A percentile compares a stretch with the other conserved stretches of the same genome.
phyloP scores from a whole-genome alignment of 768 basidiomycete genomes.

The Tricholoma saponaceum region DNA sequence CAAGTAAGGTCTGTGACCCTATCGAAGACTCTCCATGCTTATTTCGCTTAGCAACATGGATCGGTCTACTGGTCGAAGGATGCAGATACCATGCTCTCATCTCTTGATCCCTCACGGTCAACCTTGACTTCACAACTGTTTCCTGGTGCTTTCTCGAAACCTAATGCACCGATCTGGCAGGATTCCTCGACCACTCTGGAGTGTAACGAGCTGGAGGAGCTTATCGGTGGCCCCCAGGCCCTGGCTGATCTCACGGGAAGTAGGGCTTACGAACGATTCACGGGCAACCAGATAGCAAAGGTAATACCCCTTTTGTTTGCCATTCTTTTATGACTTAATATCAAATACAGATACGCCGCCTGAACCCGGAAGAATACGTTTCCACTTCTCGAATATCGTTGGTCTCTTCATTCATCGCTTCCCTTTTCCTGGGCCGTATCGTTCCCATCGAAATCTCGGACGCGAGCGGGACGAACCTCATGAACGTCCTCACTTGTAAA shows the following conservation, averaged over 20 bases:
- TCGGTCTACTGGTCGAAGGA: slow-evolving; percentile 76
- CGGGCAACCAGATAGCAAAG: slow-evolving; percentile 78
- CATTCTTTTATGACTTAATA: neutral
- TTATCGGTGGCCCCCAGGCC: slow-evolving; percentile 64
- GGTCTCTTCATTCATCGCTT: slow-evolving; percentile 80
- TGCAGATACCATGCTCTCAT: slow-evolving; percentile 47
- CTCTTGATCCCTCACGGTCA: slow-evolving; percentile 42
- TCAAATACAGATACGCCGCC: slow-evolving; percentile 47
- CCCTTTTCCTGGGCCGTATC: slow-evolving; percentile 73
- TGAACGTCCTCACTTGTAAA: slow-evolving; percentile 67
- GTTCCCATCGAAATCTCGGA: slow-evolving; percentile 85
- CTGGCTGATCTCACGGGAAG: slow-evolving; percentile 78
- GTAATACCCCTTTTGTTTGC: slow-evolving; percentile 30
- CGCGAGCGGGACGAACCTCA: slow-evolving; percentile 89
- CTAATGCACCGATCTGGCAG: slow-evolving; percentile 82
- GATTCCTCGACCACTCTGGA: slow-evolving; percentile 82
- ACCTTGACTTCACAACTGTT: slow-evolving; percentile 57
- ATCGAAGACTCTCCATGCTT: neutral
- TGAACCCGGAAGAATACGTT: slow-evolving; percentile 50
- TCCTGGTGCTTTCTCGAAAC: slow-evolving; percentile 62
- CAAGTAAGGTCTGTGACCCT: slow-evolving; percentile 44
- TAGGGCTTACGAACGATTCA: slow-evolving; percentile 85
- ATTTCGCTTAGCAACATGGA: slow-evolving; percentile 71
- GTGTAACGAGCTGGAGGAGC: slow-evolving; percentile 63
- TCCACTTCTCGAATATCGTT: slow-evolving; percentile 68